phyloP scores from a whole-genome alignment of 2,329 filamentous ascomycete species.

The Fusarium avenaceum region DNA sequence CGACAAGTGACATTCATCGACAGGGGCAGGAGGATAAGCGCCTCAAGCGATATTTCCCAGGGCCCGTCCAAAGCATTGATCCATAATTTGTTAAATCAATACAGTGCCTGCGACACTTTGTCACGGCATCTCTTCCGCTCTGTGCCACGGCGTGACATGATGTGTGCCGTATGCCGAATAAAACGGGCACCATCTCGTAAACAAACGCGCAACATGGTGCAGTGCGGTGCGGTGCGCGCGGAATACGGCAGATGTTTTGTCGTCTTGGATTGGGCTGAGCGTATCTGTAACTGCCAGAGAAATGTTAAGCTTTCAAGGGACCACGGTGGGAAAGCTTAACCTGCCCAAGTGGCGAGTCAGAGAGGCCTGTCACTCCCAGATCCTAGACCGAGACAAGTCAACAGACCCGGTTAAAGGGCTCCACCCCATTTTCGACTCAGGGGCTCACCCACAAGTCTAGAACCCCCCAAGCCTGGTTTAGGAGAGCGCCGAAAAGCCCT shows the following conservation, averaged over 20 bases:
- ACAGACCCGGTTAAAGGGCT: background rate
- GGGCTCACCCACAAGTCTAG: slow-evolving; percentile 9
- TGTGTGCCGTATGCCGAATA: background rate
- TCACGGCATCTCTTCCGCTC: background rate
- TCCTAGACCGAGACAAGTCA: background rate
- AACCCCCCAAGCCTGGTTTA: background rate
- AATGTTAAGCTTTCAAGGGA: background rate
- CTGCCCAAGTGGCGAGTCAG: background rate
- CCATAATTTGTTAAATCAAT: slow-evolving; percentile 14
- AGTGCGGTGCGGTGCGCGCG: background rate
- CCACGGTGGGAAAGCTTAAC: background rate
- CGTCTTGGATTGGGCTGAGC: background rate
- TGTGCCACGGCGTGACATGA: background rate
- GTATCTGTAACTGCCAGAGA: background rate
- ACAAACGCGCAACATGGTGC: background rate
- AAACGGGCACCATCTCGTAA: background rate
- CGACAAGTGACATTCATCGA: background rate
- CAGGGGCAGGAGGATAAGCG: background rate
- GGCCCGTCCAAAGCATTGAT: background rate
- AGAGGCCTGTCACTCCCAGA: background rate
- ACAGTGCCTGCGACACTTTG: background rate
- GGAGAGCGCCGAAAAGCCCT: background rate
- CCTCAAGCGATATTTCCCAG: background rate
- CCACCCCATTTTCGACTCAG: slow-evolving; percentile 1
- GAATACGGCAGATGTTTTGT: background rate